These are phyloP conservation scores for Aspergillus fumigatus DNA, from an alignment of 2,329 filamentous ascomycete species.

Conservation along the genomic window DNA sequence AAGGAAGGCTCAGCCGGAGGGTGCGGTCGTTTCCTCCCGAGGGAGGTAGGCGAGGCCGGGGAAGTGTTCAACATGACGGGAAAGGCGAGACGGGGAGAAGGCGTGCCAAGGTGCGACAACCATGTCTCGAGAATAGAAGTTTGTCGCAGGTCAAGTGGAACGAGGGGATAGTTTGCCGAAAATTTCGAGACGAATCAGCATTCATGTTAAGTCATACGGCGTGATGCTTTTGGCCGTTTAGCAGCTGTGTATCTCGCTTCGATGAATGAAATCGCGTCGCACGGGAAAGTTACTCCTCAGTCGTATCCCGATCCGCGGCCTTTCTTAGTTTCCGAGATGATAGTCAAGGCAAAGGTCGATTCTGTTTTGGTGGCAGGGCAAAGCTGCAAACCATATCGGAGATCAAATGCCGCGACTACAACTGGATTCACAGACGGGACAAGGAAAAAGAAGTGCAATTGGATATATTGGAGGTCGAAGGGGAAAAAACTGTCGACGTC, in stretches of 20 bases:
- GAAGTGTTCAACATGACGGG: slow-evolving; percentile 33
- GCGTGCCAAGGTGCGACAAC: slow-evolving; percentile 21
- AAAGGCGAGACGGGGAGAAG: slow-evolving; percentile 17
- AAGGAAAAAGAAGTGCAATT: not conserved
- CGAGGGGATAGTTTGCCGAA: slow-evolving; percentile 9
- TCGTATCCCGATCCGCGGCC: slow-evolving; percentile 12
- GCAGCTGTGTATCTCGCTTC: slow-evolving; percentile 5
- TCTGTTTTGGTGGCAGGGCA: slow-evolving; percentile 14
- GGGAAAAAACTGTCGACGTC: not conserved
- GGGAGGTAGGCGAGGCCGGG: slow-evolving; percentile 27
- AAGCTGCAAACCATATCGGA: slow-evolving; percentile 19
- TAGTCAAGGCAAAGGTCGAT: slow-evolving; percentile 12
- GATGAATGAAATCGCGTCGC: not conserved
- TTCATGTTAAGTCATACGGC: slow-evolving; percentile 25
- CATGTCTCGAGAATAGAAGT: slow-evolving; percentile 27
- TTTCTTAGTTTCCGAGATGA: slow-evolving; percentile 12
- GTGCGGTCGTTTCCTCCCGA: slow-evolving; percentile 36
- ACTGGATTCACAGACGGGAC: not conserved
- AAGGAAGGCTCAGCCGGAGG: slow-evolving; percentile 24
- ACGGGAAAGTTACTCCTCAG: slow-evolving; percentile 10
- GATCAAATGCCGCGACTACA: slow-evolving; percentile 3
- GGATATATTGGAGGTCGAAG: slow-evolving; percentile 1
- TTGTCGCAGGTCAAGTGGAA: slow-evolving; percentile 12
- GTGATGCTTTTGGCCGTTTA: not conserved
- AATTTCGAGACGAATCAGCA: slow-evolving; percentile 21